These are phyloP conservation scores for Globisporangium middletonii DNA, from an alignment of 352 stramenopile genomes.

Conservation along the genomic window DNA sequence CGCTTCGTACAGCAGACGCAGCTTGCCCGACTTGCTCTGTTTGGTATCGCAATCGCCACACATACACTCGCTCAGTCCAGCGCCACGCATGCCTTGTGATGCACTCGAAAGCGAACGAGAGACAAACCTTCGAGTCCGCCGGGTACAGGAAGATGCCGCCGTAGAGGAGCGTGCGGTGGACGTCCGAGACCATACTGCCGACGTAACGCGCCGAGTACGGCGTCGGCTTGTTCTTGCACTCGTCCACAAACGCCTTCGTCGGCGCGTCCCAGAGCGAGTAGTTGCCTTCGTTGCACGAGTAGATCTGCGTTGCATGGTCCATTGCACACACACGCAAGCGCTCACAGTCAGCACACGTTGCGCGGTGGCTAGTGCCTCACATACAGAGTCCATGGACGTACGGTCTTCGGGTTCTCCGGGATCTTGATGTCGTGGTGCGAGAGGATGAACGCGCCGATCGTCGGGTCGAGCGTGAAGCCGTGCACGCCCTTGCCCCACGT, in stretches of 20 bases:
- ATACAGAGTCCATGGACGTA: constrained; percentile 11
- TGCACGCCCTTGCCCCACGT: constrained; percentile 94
- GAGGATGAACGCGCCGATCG: constrained; percentile 98
- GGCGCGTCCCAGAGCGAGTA: constrained; percentile 92
- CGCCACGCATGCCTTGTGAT: no score
- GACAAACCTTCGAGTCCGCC: constrained; percentile 88
- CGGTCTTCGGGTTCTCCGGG: constrained; percentile 86
- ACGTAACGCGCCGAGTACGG: constrained; percentile 94
- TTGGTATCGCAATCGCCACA: not conserved
- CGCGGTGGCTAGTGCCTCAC: no score
- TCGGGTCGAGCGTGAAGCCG: constrained; percentile 97
- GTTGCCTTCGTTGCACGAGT: constrained; percentile 99
- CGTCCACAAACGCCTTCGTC: constrained; percentile 86
- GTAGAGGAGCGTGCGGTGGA: constrained; percentile 98
- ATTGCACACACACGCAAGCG: not conserved
- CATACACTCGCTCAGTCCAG: not conserved
- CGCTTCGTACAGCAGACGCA: constrained; percentile 98
- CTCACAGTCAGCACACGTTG: not conserved
- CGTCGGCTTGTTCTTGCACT: constrained; percentile 78
- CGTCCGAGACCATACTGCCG: constrained; percentile 98
- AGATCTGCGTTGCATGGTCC: constrained; percentile 64
- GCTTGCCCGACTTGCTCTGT: constrained; percentile 86
- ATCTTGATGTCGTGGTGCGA: constrained; percentile 94
- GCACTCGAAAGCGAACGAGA: constrained; percentile 13
- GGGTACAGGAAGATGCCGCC: constrained; percentile 98